Conservation (phyloP, 1,139 yeast species). For the Yamadazyma atlantica region DNA sequence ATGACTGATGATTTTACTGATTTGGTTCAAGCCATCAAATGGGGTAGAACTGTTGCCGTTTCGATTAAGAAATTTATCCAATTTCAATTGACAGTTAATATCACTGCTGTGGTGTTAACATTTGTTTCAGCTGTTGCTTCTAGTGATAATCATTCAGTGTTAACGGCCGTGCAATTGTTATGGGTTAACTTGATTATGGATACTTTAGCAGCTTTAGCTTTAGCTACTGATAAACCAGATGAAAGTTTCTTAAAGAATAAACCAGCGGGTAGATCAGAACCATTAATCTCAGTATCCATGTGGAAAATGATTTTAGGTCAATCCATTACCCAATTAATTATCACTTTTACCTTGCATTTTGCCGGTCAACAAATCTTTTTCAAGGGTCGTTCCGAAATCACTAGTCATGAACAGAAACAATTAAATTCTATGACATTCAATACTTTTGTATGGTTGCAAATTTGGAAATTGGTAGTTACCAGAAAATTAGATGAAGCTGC, state of each 20-base stretch:
- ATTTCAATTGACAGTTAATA: conserved; percentile 92
- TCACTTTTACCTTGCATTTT: conserved; percentile 81
- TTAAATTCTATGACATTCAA: conserved; percentile 87
- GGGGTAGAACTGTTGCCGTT: conserved; percentile 97
- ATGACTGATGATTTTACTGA: conserved; percentile 96
- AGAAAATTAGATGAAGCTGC: conserved; percentile 90
- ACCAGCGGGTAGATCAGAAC: conserved; percentile 82
- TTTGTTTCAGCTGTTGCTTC: conserved; percentile 93
- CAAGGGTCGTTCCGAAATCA: conserved; percentile 34
- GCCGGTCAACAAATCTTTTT: conserved; percentile 67
- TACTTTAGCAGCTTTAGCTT: conserved; percentile 93
- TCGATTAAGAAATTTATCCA: conserved; percentile 95
- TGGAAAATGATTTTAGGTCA: conserved; percentile 98
- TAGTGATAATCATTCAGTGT: conserved; percentile 73
- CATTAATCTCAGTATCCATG: conserved; percentile 86
- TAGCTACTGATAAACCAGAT: conserved; percentile 97
- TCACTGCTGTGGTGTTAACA: conserved; percentile 91
- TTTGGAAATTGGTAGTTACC: conserved; percentile 88
- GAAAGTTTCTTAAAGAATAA: conserved; percentile 71
- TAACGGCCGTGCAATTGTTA: conserved; percentile 93
- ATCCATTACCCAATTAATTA: conserved; percentile 68
- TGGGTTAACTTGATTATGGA: conserved; percentile 99
- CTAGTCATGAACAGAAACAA: conserved; percentile 53
- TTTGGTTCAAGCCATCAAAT: conserved; percentile 95
- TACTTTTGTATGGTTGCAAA: conserved; percentile 96